Percentiles rank a stretch among this genome's conserved stretches.
Evolutionary conservation across 805 yeast species (phyloP).

Genomic region (Kodamaea neixiangensis): DNA sequence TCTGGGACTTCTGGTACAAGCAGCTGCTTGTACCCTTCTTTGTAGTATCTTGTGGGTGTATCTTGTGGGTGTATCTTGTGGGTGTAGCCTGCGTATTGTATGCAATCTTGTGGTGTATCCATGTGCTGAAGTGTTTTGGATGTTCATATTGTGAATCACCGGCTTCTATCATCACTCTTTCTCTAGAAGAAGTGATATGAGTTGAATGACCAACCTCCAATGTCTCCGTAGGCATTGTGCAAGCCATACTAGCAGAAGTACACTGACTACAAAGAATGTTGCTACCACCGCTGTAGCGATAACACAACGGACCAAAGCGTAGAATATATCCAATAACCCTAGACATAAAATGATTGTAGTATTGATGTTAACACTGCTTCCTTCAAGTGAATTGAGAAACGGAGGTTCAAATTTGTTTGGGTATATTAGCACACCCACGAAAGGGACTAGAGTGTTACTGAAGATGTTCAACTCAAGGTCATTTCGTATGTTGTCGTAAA

Average conservation of each 20-base stretch:
- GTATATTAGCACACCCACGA: slow-evolving; percentile 19
- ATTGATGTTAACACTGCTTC: not conserved
- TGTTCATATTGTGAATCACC: too few species aligned
- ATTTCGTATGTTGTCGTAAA: slow-evolving; percentile 5
- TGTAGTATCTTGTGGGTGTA: not conserved
- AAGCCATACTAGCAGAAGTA: slow-evolving; percentile 17
- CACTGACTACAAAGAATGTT: slow-evolving; percentile 12
- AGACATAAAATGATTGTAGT: not conserved
- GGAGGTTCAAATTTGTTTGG: slow-evolving; percentile 31
- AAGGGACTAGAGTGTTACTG: slow-evolving; percentile 7
- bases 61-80: not conserved
- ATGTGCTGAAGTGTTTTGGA: too few species aligned
- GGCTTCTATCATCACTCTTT: not conserved
- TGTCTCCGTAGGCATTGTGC: slow-evolving; percentile 15
- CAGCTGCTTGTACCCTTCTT: not conserved
- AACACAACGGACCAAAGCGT: slow-evolving; percentile 18
- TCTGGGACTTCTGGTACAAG: not conserved
- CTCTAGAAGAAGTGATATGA: not conserved
- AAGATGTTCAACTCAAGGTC: slow-evolving; percentile 6
- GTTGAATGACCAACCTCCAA: slow-evolving; percentile 13
- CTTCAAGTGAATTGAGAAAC: slow-evolving; percentile 21
- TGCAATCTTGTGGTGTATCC: too few species aligned
- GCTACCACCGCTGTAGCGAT: slow-evolving; percentile 17
- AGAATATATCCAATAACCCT: slow-evolving; percentile 20
- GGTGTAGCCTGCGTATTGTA: too few species aligned